Conservation (phyloP, 352 stramenopile genomes). For the Globisporangium paroecandrum region DNA sequence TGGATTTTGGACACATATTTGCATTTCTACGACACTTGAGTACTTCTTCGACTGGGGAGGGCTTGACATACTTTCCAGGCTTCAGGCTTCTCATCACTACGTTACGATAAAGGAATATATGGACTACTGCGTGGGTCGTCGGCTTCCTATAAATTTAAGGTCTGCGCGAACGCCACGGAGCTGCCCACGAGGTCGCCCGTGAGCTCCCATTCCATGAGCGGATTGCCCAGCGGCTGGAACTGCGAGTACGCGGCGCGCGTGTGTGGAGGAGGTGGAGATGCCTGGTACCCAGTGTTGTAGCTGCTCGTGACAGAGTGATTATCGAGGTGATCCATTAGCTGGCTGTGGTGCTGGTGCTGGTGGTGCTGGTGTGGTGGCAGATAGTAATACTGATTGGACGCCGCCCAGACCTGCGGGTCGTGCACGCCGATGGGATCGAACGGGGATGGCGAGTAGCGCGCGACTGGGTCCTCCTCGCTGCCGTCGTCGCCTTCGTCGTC, state of each 20-base stretch:
- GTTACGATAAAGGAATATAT: background rate
- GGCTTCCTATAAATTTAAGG: constrained; percentile 6
- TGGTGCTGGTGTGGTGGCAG: background rate
- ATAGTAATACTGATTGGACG: background rate
- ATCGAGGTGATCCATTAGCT: background rate
- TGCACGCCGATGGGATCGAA: constrained; percentile 2
- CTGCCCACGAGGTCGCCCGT: constrained; percentile 3
- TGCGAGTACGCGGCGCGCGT: background rate
- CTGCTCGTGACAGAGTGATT: background rate
- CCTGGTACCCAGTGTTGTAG: background rate
- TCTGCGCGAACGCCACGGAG: constrained; percentile 9
- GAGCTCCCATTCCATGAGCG: constrained; percentile 3
- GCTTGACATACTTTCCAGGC: background rate
- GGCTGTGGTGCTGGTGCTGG: background rate
- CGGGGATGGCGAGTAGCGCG: background rate
- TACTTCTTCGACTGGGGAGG: background rate
- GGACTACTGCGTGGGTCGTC: background rate
- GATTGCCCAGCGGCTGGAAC: background rate
- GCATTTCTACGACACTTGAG: background rate
- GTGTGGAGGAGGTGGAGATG: background rate
- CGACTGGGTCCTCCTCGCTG: background rate
- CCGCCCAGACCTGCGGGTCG: constrained; percentile 1
- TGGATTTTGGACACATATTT: background rate
- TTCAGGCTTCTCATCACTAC: background rate
- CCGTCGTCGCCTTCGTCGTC: background rate